A percentile compares a stretch with the other conserved stretches of the same genome.
phyloP scores from a whole-genome alignment of 805 yeast genomes.

The Candida wancherniae region DNA sequence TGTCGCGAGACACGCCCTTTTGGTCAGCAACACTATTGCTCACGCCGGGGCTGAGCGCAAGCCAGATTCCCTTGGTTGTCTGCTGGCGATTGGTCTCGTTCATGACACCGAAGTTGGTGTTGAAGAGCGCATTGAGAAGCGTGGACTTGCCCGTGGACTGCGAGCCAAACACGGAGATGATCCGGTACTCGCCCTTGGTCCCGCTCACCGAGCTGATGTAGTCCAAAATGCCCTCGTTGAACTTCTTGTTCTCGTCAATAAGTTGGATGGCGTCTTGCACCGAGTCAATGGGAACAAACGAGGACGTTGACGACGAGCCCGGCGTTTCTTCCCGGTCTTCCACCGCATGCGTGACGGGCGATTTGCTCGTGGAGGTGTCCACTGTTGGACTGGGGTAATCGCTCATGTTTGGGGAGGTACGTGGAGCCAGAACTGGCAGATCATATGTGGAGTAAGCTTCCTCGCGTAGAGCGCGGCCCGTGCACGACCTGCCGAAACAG shows the following conservation, averaged over 20 bases:
- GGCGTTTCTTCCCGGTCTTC: too few species aligned
- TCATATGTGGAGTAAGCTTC: too few species aligned
- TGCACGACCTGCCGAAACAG: too few species aligned
- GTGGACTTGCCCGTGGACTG: slow-evolving; percentile 97
- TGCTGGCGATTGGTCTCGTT: slow-evolving; percentile 81
- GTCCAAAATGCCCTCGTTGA: slow-evolving; percentile 30
- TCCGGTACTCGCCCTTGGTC: slow-evolving; percentile 61
- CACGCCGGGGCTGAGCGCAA: slow-evolving; percentile 36
- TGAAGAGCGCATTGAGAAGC: slow-evolving; percentile 76
- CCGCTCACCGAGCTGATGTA: slow-evolving; percentile 7
- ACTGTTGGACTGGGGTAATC: too few species aligned
- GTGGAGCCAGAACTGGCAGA: too few species aligned
- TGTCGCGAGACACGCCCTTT: slow-evolving; percentile 16
- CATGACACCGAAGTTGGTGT: slow-evolving; percentile 85
- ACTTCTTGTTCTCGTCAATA: slow-evolving; percentile 56
- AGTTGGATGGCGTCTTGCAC: slow-evolving; percentile 50
- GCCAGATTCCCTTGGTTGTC: slow-evolving; percentile 55
- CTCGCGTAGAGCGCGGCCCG: too few species aligned
- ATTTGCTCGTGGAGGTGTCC: too few species aligned
- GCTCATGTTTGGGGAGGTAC: too few species aligned
- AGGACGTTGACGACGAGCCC: slow-evolving; percentile 33
- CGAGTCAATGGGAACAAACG: slow-evolving; percentile 37
- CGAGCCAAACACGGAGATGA: slow-evolving; percentile 94
- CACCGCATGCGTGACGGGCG: too few species aligned
- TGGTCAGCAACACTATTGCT: slow-evolving; percentile 8